Evolutionary conservation across 768 basidiomycete genomes (phyloP).

Genomic region (Boletus barrowsii): DNA sequence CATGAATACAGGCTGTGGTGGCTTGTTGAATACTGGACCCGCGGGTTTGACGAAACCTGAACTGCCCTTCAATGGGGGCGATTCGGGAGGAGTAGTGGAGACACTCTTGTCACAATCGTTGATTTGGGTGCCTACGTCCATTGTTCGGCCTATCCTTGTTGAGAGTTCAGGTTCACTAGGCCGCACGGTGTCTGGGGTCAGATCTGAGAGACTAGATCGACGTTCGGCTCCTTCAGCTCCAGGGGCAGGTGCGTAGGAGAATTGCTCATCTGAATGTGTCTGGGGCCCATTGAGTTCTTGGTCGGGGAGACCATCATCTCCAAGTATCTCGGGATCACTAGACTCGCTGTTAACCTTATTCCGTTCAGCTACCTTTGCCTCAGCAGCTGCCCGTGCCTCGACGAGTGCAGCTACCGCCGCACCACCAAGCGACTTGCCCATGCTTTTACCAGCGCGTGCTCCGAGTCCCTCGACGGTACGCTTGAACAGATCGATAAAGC

Average conservation of each 20-base stretch:
- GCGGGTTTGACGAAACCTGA: conserved; percentile 33
- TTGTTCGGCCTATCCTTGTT: conserved; percentile 16
- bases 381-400: conserved; percentile 62
- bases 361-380: conserved; percentile 66
- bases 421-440: conserved; percentile 60
- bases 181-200: conserved; percentile 42
- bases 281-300: conserved; percentile 1
- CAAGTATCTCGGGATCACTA: conserved; percentile 26
- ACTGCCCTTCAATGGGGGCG: conserved; percentile 40
- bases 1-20: conserved; percentile 29
- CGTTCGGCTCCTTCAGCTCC: conserved; percentile 21
- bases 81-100: conserved; percentile 57
- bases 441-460: conserved; percentile 52
- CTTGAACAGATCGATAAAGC: conserved; percentile 64
- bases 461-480: conserved; percentile 69
- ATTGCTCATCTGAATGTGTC: conserved; percentile 1
- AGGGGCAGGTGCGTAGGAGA: background rate
- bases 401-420: conserved; percentile 55
- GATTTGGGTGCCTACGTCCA: conserved; percentile 2
- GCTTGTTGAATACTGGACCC: conserved; percentile 61
- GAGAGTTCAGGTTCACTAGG: conserved; percentile 13
- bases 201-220: conserved; percentile 59
- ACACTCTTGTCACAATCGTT: conserved; percentile 34
- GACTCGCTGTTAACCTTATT: conserved; percentile 44
- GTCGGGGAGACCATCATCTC: conserved; percentile 7